Conservation (phyloP, 2,329 filamentous ascomycete genomes). For the Tolypocladium amazonense region DNA sequence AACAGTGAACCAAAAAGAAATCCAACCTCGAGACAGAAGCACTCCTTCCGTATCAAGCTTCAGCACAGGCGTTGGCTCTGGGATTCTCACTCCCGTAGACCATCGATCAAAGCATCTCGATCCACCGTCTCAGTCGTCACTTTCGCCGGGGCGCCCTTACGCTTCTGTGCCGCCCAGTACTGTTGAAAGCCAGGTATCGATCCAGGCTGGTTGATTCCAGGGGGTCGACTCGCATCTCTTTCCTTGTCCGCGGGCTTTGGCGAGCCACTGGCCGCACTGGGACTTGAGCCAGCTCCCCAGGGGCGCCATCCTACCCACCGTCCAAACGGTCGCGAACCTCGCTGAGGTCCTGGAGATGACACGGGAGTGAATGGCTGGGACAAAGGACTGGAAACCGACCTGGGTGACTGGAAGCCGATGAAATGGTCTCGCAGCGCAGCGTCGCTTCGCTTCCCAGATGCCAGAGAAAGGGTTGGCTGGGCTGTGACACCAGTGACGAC, state of each 20-base stretch:
- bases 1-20: background rate
- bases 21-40: background rate
- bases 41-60: background rate
- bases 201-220: conserved; percentile 72
- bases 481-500: conserved; percentile 50
- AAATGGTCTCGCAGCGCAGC: conserved; percentile 48
- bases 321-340: conserved; percentile 21
- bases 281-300: conserved; percentile 22
- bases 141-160: conserved; percentile 40
- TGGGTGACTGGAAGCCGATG: conserved; percentile 23
- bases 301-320: conserved; percentile 39
- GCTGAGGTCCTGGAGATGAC: conserved; percentile 12
- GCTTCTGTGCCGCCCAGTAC: conserved; percentile 39
- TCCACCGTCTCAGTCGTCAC: conserved; percentile 50
- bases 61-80: background rate
- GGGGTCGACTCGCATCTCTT: conserved; percentile 36
- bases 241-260: conserved; percentile 13
- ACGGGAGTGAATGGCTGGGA: conserved; percentile 16
- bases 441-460: conserved; percentile 37
- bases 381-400: conserved; percentile 19
- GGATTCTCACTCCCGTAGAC: conserved; percentile 25
- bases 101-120: conserved; percentile 49
- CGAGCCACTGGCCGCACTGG: conserved; percentile 5
- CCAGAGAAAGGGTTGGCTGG: conserved; percentile 43
- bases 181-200: conserved; percentile 61